Evolutionary conservation across 805 yeast species (phyloP), one percentile per base, ranked within the genome.

Genomic region (Nakazawaea wyomingensis): DNA sequence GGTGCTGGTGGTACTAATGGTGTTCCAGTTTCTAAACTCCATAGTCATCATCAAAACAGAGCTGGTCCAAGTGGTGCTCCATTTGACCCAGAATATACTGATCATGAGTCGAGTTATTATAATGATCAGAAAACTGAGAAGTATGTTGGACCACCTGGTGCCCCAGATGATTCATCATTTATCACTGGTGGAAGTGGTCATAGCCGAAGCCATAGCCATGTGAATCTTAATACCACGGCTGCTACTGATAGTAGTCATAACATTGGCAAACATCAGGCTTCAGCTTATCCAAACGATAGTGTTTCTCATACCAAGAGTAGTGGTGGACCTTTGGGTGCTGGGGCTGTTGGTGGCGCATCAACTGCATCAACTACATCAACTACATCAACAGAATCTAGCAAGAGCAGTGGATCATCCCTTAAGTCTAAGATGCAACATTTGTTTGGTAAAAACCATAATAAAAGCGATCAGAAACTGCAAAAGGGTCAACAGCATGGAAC

Each of bases 321-420:
- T 19, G 50, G 43, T 21, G 30, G n/a, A n/a, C n/a, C 38, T 13
- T 18, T 7, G 10, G 43, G 43, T 30, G 39, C 41, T 19, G 48
- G 42, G 26, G 44, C 44, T n/a, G 35, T 44, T 33, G 49, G 44
- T 9, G 43, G 47, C 37, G 43, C 45, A 26, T 34, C 49, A 16
- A 38, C 29, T n/a, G 37, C n/a, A 4, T 7, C 38, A 17, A 34
- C 36, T 13, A 39, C 47, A 10, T 43, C 30, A 13, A 28, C 30
- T 19, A 38, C 8, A 10, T 16, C 33, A 18, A 29, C 33, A 11
- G 24, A 30, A 11, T 37, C 32, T 14, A 37, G 27, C 13, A 21
- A 37, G 24, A 21, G 27, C 11, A 38, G 49, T 18, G 46, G 48
- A 27, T 45, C 48, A 8, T 38, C 49, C 17, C 33, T 52, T 34